Evolutionary conservation across 306 rosid genomes (phyloP).

Genomic region (Sophora flavescens): DNA sequence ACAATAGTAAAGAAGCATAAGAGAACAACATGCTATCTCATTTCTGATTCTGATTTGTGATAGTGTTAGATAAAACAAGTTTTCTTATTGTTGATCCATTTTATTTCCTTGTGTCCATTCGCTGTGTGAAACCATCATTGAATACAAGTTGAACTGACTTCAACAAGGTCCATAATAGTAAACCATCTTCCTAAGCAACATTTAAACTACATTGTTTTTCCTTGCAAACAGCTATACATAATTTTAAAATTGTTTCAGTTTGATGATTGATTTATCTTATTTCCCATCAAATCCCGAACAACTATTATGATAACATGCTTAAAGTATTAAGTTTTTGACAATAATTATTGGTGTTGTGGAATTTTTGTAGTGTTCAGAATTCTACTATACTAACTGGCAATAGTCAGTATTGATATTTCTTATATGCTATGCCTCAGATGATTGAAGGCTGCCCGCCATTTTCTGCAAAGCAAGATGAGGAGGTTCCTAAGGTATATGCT

Average conservation of each 20-base stretch:
- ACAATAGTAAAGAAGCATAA: neutral
- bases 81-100: neutral
- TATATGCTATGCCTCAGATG: slow-evolving; percentile 66
- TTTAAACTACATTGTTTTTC: slow-evolving; percentile 21
- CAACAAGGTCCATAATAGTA: slow-evolving; percentile 14
- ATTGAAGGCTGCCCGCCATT: slow-evolving; percentile 91
- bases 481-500: slow-evolving; percentile 72
- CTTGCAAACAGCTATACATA: slow-evolving; percentile 24
- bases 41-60: neutral
- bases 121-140: slow-evolving; percentile 11
- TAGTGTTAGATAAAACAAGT: slow-evolving; percentile 1
- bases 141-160: neutral
- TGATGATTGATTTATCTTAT: slow-evolving; percentile 16
- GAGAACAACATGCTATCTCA: neutral
- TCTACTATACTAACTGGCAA: slow-evolving; percentile 32
- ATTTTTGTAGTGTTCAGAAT: slow-evolving; percentile 20
- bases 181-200: neutral
- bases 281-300: slow-evolving; percentile 30
- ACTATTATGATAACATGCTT: slow-evolving; percentile 6
- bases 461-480: slow-evolving; percentile 65
- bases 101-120: slow-evolving; percentile 2
- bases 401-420: slow-evolving; percentile 43
- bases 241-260: slow-evolving; percentile 6
- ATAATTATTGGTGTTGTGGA: neutral
- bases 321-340: slow-evolving; percentile 2